These are phyloP conservation scores for Fragosphaeria purpurea DNA, from an alignment of 2,329 filamentous ascomycete species.

Conservation along the genomic window DNA sequence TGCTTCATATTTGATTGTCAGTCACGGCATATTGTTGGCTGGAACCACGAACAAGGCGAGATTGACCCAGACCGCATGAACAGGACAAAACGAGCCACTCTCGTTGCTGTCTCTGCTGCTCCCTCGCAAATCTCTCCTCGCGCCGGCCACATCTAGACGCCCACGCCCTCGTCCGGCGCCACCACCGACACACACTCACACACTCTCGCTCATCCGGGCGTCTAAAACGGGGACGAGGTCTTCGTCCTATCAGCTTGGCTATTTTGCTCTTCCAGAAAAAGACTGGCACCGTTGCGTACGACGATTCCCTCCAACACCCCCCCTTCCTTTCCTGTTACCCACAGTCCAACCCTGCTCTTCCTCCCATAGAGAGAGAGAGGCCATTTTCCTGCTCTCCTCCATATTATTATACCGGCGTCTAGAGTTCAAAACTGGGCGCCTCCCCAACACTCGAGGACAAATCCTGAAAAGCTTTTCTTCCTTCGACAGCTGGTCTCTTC, in stretches of 20 bases:
- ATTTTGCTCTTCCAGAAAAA: too few species aligned
- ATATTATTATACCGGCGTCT: conserved; percentile 19
- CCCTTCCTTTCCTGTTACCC: conserved; percentile 21
- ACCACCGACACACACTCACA: conserved; percentile 18
- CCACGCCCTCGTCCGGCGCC: conserved; percentile 24
- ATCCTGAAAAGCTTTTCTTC: conserved; percentile 20
- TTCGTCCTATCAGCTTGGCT: conserved; percentile 31
- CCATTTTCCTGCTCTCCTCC: conserved; percentile 19
- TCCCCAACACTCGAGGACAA: conserved; percentile 26
- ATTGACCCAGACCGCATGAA: not conserved
- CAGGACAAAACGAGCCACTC: not conserved
- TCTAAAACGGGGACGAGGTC: too few species aligned
- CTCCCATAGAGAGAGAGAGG: conserved; percentile 18
- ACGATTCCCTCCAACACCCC: conserved; percentile 21
- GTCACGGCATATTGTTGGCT: too few species aligned
- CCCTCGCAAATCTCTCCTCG: conserved; percentile 9
- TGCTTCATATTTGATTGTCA: too few species aligned
- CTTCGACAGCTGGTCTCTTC: conserved; percentile 48
- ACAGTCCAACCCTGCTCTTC: conserved; percentile 24
- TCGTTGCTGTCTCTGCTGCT: not conserved
- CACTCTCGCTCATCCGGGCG: too few species aligned
- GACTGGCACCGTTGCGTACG: conserved; percentile 21
- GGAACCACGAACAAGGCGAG: too few species aligned
- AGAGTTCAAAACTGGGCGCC: conserved; percentile 42
- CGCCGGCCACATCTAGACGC: conserved; percentile 11